A percentile compares a stretch with the other conserved stretches of the same genome.
Conservation (phyloP, 768 basidiomycete genomes). For the Phylloporus arenicola region DNA sequence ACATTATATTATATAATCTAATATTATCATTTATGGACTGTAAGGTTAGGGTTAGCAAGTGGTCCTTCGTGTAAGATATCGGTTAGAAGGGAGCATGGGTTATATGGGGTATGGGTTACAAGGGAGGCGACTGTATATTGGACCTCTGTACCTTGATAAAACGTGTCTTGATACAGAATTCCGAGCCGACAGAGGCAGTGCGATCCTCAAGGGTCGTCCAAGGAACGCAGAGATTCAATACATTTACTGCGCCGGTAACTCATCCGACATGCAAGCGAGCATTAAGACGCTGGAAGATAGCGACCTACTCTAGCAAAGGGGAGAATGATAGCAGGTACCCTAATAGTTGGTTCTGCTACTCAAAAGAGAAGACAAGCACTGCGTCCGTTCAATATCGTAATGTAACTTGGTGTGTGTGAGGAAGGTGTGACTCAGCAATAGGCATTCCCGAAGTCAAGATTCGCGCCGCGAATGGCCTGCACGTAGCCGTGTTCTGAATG, state of each 20-base stretch:
- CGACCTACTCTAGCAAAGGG: neutral
- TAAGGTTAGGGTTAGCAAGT: no score
- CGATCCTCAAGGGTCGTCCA: neutral
- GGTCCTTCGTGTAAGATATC: no score
- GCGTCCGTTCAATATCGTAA: neutral
- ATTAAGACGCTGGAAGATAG: neutral
- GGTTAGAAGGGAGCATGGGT: no score
- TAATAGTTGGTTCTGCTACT: neutral
- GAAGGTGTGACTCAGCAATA: constrained; percentile 28
- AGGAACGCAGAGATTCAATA: neutral
- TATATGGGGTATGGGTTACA: no score
- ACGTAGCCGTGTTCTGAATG: constrained; percentile 54
- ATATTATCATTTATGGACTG: no score
- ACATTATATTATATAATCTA: no score
- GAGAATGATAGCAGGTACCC: no score
- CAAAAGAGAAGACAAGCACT: neutral
- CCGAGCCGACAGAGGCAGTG: neutral
- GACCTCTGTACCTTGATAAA: neutral
- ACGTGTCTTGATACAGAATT: neutral
- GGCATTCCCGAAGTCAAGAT: constrained; percentile 29
- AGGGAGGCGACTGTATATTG: neutral
- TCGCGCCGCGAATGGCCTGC: constrained; percentile 48
- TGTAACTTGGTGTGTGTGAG: neutral
- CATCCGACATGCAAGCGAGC: neutral
- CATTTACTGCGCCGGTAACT: neutral